Evolutionary conservation across 257 asterid species (phyloP).

Genomic region (Primulina tabacum): DNA sequence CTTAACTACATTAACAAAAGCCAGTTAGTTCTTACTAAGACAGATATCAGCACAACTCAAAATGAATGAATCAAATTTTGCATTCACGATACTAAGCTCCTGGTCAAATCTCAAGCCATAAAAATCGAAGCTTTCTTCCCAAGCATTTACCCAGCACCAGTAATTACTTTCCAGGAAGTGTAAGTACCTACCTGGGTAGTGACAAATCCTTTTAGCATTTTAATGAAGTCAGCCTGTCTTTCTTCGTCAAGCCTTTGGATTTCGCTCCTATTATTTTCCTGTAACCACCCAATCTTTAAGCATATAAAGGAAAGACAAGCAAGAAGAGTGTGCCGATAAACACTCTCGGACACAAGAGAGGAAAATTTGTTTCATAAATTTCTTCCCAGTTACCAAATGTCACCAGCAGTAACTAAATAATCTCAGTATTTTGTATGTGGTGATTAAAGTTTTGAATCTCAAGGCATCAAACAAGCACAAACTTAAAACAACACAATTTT

Average conservation of each 20-base stretch:
- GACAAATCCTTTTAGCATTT: slow-evolving; percentile 89
- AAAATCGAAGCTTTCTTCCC: background rate
- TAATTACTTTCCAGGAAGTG: slow-evolving; percentile 3
- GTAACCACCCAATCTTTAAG: slow-evolving; percentile 29
- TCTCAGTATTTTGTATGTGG: background rate
- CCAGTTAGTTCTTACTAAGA: background rate
- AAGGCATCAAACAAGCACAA: slow-evolving; percentile 1
- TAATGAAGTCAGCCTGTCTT: slow-evolving; percentile 63
- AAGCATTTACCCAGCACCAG: background rate
- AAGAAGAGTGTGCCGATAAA: background rate
- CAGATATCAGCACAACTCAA: background rate
- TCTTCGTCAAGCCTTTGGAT: slow-evolving; percentile 78
- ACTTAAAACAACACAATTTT: too few relatives aligned
- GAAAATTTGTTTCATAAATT: background rate
- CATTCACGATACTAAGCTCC: background rate
- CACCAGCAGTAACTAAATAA: background rate
- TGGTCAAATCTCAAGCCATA: background rate
- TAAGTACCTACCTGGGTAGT: slow-evolving; percentile 86
- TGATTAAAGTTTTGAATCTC: background rate
- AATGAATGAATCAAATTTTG: background rate
- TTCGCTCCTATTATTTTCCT: slow-evolving; percentile 88
- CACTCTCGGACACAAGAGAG: background rate
- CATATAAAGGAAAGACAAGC: slow-evolving; percentile 14
- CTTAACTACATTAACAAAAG: background rate
- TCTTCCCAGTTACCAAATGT: background rate